Evolutionary conservation across 495 filamentous ascomycete genomes (phyloP).

Genomic region (Neurospora hispaniola): DNA sequence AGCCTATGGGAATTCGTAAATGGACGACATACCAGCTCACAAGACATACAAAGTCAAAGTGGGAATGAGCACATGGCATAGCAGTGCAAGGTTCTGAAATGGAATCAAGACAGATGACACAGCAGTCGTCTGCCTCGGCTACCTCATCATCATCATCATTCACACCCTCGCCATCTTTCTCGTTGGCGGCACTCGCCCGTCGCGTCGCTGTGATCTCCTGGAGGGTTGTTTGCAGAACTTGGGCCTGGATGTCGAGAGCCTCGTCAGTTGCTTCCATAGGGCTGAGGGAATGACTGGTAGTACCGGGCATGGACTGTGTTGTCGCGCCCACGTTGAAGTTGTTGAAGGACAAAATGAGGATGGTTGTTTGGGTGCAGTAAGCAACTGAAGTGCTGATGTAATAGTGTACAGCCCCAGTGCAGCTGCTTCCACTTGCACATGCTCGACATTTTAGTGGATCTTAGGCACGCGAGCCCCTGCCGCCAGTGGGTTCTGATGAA

Average conservation of each 20-base stretch:
- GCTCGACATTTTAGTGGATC: neutral
- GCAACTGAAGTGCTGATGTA: neutral
- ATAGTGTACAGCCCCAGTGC: neutral
- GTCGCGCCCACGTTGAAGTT: neutral
- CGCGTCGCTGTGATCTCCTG: constrained; percentile 29
- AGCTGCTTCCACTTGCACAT: neutral
- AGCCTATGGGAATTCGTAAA: neutral
- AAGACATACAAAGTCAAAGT: constrained; percentile 79
- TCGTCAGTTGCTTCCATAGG: constrained; percentile 21
- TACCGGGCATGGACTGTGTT: neutral
- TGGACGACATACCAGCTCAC: constrained; percentile 48
- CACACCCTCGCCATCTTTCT: neutral
- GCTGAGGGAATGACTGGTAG: neutral
- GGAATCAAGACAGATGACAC: constrained; percentile 65
- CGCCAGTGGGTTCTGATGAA: neutral
- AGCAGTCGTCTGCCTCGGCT: constrained; percentile 27
- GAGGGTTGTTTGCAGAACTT: constrained; percentile 37
- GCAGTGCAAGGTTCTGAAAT: constrained; percentile 62
- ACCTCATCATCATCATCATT: neutral
- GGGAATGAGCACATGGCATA: constrained; percentile 64
- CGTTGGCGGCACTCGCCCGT: neutral
- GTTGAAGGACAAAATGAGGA: neutral
- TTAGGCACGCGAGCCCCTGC: neutral
- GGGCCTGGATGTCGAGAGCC: constrained; percentile 27
- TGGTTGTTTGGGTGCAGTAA: neutral